Conservation (phyloP, 192 early-diverging fungal species). For the Mortierella alpina region DNA sequence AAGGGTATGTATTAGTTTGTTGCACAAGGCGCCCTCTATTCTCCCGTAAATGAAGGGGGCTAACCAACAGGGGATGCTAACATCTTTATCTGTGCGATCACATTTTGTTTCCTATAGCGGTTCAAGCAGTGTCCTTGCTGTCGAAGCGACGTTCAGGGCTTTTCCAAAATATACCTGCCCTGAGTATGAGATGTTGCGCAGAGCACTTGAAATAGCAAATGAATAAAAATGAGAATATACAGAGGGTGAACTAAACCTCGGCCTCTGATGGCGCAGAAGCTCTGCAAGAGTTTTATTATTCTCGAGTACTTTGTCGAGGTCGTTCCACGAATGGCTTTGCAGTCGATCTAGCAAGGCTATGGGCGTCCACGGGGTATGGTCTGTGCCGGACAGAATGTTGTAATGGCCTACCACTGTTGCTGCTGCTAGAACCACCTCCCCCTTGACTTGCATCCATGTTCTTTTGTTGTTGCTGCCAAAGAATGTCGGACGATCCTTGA, state of each 20-base stretch:
- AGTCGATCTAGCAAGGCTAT: not conserved
- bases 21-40: too few relatives aligned
- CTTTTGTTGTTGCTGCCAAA: slow-evolving; percentile 9
- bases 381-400: slow-evolving; percentile 9
- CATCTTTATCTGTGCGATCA: not conserved
- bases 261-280: not conserved
- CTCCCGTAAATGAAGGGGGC: too few relatives aligned
- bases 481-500: not conserved
- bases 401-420: not conserved
- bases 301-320: not conserved
- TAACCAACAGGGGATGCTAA: too few relatives aligned
- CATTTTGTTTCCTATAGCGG: slow-evolving; percentile 6
- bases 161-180: slow-evolving; percentile 46
- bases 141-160: slow-evolving; percentile 50
- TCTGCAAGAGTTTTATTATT: slow-evolving; percentile 2
- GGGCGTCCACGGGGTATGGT: slow-evolving; percentile 8
- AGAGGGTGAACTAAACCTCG: not conserved
- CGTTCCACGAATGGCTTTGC: slow-evolving; percentile 19
- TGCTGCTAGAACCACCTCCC: not conserved
- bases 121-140: slow-evolving; percentile 53
- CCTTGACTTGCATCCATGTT: slow-evolving; percentile 1
- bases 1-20: slow-evolving; percentile 18
- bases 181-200: slow-evolving; percentile 3
- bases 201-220: not conserved
- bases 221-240: not conserved